A percentile compares a stretch with the other conserved stretches of the same genome.
Evolutionary conservation across 306 rosid species (phyloP).

Genomic region (Casuarina cunninghamiana): DNA sequence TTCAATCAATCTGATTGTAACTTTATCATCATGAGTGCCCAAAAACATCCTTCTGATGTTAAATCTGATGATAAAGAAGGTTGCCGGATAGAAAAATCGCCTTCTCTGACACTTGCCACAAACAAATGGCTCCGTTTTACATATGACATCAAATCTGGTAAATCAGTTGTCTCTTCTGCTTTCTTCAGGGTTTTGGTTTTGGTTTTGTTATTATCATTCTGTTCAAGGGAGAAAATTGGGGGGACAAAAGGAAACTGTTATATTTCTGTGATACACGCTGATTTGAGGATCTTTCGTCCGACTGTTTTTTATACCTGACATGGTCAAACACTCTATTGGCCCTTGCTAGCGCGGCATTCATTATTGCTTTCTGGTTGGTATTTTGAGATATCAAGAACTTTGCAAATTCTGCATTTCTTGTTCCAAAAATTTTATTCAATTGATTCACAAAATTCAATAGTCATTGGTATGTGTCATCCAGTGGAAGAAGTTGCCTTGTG

Average conservation of each 20-base stretch:
- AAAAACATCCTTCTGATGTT: conserved; percentile 42
- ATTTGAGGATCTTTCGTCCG: conserved; percentile 12
- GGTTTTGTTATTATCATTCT: not conserved
- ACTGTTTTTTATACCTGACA: conserved; percentile 13
- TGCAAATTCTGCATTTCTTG: conserved; percentile 15
- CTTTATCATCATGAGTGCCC: conserved; percentile 63
- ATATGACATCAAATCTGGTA: conserved; percentile 79
- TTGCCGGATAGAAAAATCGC: conserved; percentile 47
- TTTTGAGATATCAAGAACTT: not conserved
- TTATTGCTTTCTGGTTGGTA: too few species aligned
- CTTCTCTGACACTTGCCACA: conserved; percentile 64
- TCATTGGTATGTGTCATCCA: not conserved
- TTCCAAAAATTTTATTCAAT: conserved; percentile 16
- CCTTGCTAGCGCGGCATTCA: not conserved
- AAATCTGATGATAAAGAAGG: conserved; percentile 46
- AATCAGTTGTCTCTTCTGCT: conserved; percentile 15
- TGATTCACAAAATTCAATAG: conserved; percentile 3
- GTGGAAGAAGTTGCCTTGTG: conserved; percentile 7
- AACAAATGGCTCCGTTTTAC: conserved; percentile 92
- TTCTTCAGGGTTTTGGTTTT: conserved; percentile 10
- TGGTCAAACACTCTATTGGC: not conserved
- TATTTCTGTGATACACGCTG: not conserved
- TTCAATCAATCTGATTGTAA: conserved; percentile 85
- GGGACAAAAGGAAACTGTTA: not conserved
- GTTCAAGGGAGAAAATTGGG: not conserved